Evolutionary conservation across 345 rosid species (phyloP).

Genomic region (Eucalyptus regnans): DNA sequence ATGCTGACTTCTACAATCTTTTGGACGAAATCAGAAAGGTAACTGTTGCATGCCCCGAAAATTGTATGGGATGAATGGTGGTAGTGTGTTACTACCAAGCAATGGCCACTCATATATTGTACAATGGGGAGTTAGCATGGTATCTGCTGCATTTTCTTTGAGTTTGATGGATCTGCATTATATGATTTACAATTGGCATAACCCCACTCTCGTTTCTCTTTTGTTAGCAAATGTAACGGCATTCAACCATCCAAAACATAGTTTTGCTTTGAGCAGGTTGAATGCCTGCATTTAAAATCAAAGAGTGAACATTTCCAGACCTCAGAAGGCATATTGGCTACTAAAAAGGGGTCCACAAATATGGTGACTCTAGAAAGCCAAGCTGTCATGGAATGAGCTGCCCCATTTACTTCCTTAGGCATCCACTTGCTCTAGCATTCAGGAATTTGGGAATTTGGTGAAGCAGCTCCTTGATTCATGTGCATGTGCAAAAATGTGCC

Average conservation of each 20-base stretch:
- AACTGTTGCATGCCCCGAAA: background rate
- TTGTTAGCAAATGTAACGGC: background rate
- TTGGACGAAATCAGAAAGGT: constrained; percentile 92
- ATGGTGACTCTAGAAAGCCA: background rate
- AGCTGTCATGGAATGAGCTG: background rate
- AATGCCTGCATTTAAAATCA: background rate
- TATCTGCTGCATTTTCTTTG: background rate
- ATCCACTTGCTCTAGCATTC: background rate
- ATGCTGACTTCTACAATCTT: constrained; percentile 74
- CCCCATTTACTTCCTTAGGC: background rate
- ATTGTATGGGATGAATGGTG: background rate
- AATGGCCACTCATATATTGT: background rate
- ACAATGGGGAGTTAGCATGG: background rate
- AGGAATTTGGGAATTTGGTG: background rate
- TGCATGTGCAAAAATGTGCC: background rate
- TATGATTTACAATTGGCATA: background rate
- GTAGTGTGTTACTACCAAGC: background rate
- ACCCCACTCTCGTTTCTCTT: background rate
- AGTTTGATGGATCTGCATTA: background rate
- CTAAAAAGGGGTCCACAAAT: background rate
- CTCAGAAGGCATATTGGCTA: background rate
- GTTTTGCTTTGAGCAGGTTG: background rate
- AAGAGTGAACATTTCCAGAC: background rate
- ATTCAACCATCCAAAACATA: background rate
- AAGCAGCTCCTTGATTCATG: background rate